A percentile compares a stretch with the other conserved stretches of the same genome.
phyloP scores from a whole-genome alignment of 2,329 filamentous ascomycete species.

The Atkinsonella hypoxylon region DNA sequence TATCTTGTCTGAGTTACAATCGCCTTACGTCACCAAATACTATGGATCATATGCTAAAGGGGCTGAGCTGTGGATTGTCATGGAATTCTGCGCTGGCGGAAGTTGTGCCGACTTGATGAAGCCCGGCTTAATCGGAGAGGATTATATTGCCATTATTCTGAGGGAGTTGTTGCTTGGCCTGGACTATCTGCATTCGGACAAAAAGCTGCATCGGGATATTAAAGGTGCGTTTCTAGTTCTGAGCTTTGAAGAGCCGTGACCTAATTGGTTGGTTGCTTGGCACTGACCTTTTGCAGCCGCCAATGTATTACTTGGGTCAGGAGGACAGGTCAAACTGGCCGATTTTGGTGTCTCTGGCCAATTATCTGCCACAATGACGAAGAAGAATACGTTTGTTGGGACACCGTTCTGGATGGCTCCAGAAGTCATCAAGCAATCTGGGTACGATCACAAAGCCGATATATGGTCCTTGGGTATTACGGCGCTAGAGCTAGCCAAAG shows the following conservation, averaged over 20 bases:
- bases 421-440: constrained; percentile 96
- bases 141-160: constrained; percentile 94
- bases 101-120: constrained; percentile 96
- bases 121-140: constrained; percentile 79
- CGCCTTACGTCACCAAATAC: constrained; percentile 94
- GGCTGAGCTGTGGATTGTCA: constrained; percentile 96
- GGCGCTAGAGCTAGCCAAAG: constrained; percentile 79
- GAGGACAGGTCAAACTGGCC: constrained; percentile 90
- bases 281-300: constrained; percentile 47
- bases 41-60: constrained; percentile 95
- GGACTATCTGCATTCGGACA: constrained; percentile 87
- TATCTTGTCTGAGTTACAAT: constrained; percentile 90
- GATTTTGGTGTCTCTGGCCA: constrained; percentile 97
- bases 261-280: not conserved
- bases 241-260: too few relatives aligned
- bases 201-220: constrained; percentile 92
- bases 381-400: constrained; percentile 98
- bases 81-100: constrained; percentile 97
- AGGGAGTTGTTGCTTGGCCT: constrained; percentile 80
- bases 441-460: constrained; percentile 95
- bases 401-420: constrained; percentile 99
- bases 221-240: constrained; percentile 48
- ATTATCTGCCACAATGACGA: constrained; percentile 95
- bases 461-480: constrained; percentile 97
- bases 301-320: constrained; percentile 79